Base-by-base conservation (phyloP, 108 stramenopile species). In the Cyclostephanos tholiformis region DNA sequence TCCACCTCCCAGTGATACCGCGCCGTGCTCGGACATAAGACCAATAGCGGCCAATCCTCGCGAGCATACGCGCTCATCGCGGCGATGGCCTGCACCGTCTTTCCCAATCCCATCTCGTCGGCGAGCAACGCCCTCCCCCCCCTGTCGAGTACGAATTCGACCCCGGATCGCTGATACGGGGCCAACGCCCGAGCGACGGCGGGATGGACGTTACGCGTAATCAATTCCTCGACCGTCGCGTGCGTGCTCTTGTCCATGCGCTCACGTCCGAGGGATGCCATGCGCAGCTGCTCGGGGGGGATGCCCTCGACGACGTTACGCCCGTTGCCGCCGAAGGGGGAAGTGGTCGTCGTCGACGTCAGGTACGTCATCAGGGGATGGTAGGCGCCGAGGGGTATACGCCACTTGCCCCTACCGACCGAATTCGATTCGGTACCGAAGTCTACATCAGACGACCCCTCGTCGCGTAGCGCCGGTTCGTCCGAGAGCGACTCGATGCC, bases 1-100 rank as follows among this genome's bases (percentile, higher is more conserved):
- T 98, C 98, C 39, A 67, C 76, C 66, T 93, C 92, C 98, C 98
- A 99, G 55, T 98, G 98, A 74, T 94, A 97, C 12, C 96, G 76
- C 0, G 97, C 97, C 39, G 87, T 85, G 52, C 90, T 90, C 6
- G 98, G 98, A 65, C 85, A 90, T 51, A 99, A 75, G 13, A 99
- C 88, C 9, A 99, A 74, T 19, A 97, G 29, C 8, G 97, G 98
- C 97, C 97, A 99, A 51, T 98, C 96, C 10, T 38, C n/a, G 1
- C 82, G 63, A 48, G 60, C 55, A 67, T 90, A 98, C n/a, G 86
- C 77, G 1, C 89, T 65, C 82, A 94, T 94, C 56, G 86, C 76
- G 0, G 96, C 97, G 78, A 99, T 96, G 5, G 88, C 91, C 76
- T 96, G 95, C 4, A 97, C 69, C 0, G 97, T 97, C 80, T 99